Evolutionary conservation across 805 yeast species (phyloP), one percentile per base, ranked within the genome.

Genomic region (Monosporozyma servazzii): DNA sequence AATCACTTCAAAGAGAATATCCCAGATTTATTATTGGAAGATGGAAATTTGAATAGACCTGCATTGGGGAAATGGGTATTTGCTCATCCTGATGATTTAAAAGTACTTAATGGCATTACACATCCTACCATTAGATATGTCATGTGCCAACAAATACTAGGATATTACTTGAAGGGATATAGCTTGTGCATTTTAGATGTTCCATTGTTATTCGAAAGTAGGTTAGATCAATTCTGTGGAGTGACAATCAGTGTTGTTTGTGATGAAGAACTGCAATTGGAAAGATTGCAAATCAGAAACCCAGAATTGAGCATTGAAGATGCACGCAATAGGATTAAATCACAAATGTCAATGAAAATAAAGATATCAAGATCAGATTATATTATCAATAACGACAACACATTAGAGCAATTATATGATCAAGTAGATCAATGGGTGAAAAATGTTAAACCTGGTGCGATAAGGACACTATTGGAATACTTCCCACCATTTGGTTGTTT

Each of bases 201-300:
- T 2, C 99, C 99, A 1, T 71, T 93, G 39, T 70, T 93, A 18
- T 93, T 87, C 66, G 99, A 93, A 65, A 76, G 88, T 36, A 79
- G 81, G 1, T 71, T 91, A 57, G 81, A 88, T 61, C 59, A 64
- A 45, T 69, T 84, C 23, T 91, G 98, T 64, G 95, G 93, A 0
- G 63, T 72, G 9, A 77, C 83, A 0, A 65, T 91, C 2, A 82
- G 86, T 15, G 88, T 90, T 0, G 67, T 82, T 0, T 86, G 95
- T 56, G 70, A 73, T 11, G 70, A 70, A 20, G 75, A 76, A 1
- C 52, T 67, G 1, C 97, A 93, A 64, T 55, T 84, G 39, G 69
- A 75, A 54, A 73, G 99, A 52, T 73, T 93, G 40, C 61, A 76
- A 53, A 58, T 57, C 1, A 74, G 99, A 57, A 89, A 93, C 61